Percentiles rank a stretch among this genome's conserved stretches.
phyloP scores from a whole-genome alignment of 2,329 filamentous ascomycete genomes.

The Trichoderma sp. region DNA sequence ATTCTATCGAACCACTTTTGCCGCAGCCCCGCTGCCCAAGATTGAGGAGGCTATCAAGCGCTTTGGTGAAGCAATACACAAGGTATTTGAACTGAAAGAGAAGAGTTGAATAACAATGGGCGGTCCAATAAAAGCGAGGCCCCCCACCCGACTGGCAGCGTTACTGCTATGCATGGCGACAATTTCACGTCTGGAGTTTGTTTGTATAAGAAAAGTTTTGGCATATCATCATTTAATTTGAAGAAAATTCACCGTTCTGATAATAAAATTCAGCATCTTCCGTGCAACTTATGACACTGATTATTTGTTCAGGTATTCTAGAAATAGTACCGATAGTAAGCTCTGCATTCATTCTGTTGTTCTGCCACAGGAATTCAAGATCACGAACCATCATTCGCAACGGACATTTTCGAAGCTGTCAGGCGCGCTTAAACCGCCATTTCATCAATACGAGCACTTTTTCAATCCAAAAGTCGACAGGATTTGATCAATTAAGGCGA shows the following conservation, averaged over 20 bases:
- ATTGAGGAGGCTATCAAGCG: constrained; percentile 12
- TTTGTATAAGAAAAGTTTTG: neutral
- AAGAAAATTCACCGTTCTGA: neutral
- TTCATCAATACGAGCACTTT: neutral
- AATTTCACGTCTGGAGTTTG: neutral
- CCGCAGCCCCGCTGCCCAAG: constrained; percentile 2
- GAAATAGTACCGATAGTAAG: neutral
- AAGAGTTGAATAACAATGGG: neutral
- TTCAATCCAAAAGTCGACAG: neutral
- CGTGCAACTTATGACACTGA: rapidly evolving
- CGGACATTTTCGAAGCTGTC: neutral
- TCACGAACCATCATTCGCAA: neutral
- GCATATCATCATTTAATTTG: neutral
- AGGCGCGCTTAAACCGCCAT: neutral
- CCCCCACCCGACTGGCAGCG: neutral
- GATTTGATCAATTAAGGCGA: neutral
- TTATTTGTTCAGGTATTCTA: neutral
- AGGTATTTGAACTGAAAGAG: neutral
- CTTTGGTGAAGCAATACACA: neutral
- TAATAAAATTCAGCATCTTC: neutral
- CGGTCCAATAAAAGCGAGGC: neutral
- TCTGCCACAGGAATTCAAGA: neutral
- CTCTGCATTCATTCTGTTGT: no score
- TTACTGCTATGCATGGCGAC: neutral
- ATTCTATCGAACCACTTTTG: constrained; percentile 13